Conservation (phyloP, 371 early-diverging fungal genomes). For the Rhizopus delemar region DNA sequence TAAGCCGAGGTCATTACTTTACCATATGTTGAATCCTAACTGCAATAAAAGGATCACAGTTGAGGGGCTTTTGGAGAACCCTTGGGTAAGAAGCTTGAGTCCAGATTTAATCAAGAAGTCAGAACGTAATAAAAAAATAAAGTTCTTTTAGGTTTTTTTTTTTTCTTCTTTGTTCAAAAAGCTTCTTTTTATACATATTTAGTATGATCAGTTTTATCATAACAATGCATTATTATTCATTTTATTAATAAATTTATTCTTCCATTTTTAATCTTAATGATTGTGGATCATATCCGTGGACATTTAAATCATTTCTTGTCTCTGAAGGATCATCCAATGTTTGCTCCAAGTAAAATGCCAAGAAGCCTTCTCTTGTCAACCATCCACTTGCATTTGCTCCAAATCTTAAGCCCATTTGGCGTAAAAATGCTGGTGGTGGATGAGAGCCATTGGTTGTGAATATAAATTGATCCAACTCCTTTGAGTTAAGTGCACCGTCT, state of each 20-base stretch:
- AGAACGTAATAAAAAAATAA: background rate
- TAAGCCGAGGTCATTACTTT: slow-evolving; percentile 60
- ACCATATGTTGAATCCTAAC: slow-evolving; percentile 81
- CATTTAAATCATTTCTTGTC: slow-evolving; percentile 53
- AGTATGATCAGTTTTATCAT: too few species aligned
- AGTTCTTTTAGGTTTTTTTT: too few species aligned
- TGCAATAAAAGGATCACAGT: slow-evolving; percentile 64
- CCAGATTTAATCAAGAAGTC: slow-evolving; percentile 20
- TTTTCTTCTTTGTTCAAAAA: too few species aligned
- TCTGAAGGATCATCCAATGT: slow-evolving; percentile 59
- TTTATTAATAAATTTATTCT: slow-evolving; percentile 17
- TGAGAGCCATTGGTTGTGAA: slow-evolving; percentile 53
- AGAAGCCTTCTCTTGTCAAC: slow-evolving; percentile 54
- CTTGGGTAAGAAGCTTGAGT: slow-evolving; percentile 67
- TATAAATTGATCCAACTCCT: slow-evolving; percentile 52
- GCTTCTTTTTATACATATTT: too few species aligned
- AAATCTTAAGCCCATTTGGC: slow-evolving; percentile 53
- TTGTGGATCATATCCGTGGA: slow-evolving; percentile 55
- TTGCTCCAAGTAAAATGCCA: slow-evolving; percentile 57
- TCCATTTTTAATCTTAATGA: slow-evolving; percentile 28
- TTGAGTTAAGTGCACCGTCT: slow-evolving; percentile 41
- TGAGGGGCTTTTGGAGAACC: slow-evolving; percentile 55
- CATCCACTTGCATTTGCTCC: slow-evolving; percentile 51
- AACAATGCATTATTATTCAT: too few species aligned
- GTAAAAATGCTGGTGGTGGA: slow-evolving; percentile 52